These are phyloP conservation scores for Ammopiptanthus mongolicus DNA, from an alignment of 306 rosid genomes.

Conservation along the genomic window DNA sequence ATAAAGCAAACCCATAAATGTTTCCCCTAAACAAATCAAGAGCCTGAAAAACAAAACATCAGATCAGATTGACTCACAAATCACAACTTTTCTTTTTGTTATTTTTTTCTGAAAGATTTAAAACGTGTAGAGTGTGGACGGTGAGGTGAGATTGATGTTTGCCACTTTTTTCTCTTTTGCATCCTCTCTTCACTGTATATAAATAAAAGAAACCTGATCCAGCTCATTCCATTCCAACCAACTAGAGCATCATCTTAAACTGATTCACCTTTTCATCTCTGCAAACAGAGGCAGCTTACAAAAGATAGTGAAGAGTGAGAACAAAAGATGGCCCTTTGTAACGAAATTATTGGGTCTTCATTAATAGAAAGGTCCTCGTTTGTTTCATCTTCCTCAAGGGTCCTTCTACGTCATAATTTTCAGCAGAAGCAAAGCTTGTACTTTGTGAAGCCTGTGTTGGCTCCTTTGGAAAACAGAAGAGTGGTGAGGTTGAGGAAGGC, in stretches of 20 bases:
- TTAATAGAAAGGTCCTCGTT: slow-evolving; percentile 39
- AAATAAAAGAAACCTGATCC: slow-evolving; percentile 12
- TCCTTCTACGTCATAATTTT: slow-evolving; percentile 11
- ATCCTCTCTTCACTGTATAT: not conserved
- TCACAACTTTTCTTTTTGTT: not conserved
- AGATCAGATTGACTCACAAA: not conserved
- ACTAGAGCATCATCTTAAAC: not conserved
- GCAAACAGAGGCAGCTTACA: not conserved
- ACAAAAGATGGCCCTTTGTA: slow-evolving; percentile 51
- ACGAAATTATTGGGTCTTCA: slow-evolving; percentile 49
- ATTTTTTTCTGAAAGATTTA: not conserved
- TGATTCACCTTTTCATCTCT: not conserved
- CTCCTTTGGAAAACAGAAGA: slow-evolving; percentile 34
- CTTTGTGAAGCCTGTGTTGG: slow-evolving; percentile 26
- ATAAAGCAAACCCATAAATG: not conserved
- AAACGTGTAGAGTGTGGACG: slow-evolving; percentile 73
- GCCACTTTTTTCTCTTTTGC: not conserved
- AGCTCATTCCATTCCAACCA: slow-evolving; percentile 1
- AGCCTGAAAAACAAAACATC: not conserved
- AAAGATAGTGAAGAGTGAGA: not conserved
- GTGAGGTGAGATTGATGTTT: slow-evolving; percentile 26
- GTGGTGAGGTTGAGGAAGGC: slow-evolving; percentile 34
- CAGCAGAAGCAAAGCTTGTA: slow-evolving; percentile 7
- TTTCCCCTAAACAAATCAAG: not conserved
- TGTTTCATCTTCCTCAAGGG: slow-evolving; percentile 34